Base-by-base conservation (phyloP, 1,284 basidiomycete genomes). In the Coniophora puteana region DNA sequence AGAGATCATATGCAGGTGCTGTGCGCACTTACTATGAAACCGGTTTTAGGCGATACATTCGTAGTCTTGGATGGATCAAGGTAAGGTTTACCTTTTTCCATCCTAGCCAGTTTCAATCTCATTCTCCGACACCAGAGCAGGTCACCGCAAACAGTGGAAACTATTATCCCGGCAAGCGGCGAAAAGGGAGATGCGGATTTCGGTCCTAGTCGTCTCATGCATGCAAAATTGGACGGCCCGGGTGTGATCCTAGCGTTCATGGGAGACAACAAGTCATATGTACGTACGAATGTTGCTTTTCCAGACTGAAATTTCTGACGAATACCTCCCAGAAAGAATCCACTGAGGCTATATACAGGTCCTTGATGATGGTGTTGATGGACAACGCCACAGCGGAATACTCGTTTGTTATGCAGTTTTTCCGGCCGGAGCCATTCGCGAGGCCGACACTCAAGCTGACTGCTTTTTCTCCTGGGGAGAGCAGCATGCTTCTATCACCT, bases 21-120 rank as follows among this genome's bases (percentile, higher is more conserved):
- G 88, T 90, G 4, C 78, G 93, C 16, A 78, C 91, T 14, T 99
- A 97, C 61, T 98, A 93, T 49, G 96, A 99, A 65, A 98, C 96
- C 13, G 92, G 88, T 0, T 94, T 99, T 58, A 71, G 96, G 44
- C 71, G 96, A 36, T 99, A 99, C 59, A 76, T 84, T 21, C 73
- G 96, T 23, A 86, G 83, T 52, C 68, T 98, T 33, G 78, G 81
- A 18, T 80, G 73, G 62, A 75, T 96, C 34, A 88, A 87, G 72
- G 83, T 87, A 36, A 38, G 56, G 44, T 37, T 37, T 41, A 8
- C 13, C 33, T 32, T 17, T 30, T 27, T 36, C n/a, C n/a, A n/a
- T n/a, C n/a, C n/a, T n/a, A 28, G 24, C 36, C 23, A 12, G 18
- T 25, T 45, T n/a, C 38, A 30, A 38, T 12, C 8, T 4, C 49